Conservation (phyloP, 2,329 filamentous ascomycete genomes). For the Tothia fuscella region DNA sequence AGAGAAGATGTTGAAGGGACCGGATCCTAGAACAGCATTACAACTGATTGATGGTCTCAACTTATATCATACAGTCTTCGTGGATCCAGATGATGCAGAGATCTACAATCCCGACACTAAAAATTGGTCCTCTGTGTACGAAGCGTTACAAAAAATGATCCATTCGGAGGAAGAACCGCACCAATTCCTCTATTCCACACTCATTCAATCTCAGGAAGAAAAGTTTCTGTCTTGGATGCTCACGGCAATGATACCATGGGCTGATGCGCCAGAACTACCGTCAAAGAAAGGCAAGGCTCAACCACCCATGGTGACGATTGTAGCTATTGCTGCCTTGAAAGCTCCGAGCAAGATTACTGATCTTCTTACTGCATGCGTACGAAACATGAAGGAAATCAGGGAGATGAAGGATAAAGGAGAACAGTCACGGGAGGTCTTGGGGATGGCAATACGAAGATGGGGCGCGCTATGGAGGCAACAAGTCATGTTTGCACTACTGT, state of each 20-base stretch:
- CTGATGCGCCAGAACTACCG: conserved; percentile 33
- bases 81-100: conserved; percentile 47
- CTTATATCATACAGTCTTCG: conserved; percentile 64
- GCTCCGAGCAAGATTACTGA: conserved; percentile 63
- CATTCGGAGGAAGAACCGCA: background rate
- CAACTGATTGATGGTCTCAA: conserved; percentile 52
- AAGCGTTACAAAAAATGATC: background rate
- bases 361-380: conserved; percentile 52
- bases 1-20: conserved; percentile 75
- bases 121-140: conserved; percentile 53
- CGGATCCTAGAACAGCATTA: conserved; percentile 50
- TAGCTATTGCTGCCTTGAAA: conserved; percentile 67
- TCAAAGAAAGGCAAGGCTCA: conserved; percentile 36
- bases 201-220: conserved; percentile 43
- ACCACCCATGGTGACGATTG: conserved; percentile 46
- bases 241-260: conserved; percentile 64
- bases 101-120: conserved; percentile 44
- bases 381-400: conserved; percentile 50
- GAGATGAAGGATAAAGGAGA: conserved; percentile 35
- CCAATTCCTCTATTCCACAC: conserved; percentile 22
- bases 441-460: conserved; percentile 65
- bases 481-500: conserved; percentile 53
- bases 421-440: conserved; percentile 48
- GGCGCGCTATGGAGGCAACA: conserved; percentile 62
- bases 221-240: conserved; percentile 67